phyloP scores from a whole-genome alignment of 2,329 filamentous ascomycete species.

The Hymenoscyphus repandus region DNA sequence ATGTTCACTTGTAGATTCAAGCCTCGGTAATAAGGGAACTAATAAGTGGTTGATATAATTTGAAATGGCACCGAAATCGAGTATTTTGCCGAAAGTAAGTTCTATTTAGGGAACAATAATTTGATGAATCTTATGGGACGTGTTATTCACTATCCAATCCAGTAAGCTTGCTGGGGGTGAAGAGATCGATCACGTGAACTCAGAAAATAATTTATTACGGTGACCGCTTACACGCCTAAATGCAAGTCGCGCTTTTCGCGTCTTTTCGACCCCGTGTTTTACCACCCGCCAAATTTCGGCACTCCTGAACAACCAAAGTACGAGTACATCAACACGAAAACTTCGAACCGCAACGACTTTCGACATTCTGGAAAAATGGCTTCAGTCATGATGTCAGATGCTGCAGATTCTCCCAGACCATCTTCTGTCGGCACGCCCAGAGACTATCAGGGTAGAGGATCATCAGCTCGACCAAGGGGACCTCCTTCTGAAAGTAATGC shows the following conservation, averaged over 20 bases:
- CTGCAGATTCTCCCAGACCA: conserved; percentile 18
- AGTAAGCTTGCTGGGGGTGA: too few species aligned
- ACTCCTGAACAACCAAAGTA: conserved; percentile 23
- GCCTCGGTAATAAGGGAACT: background rate
- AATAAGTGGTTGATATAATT: too few species aligned
- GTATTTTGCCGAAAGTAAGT: too few species aligned
- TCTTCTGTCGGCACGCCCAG: conserved; percentile 26
- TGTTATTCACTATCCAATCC: too few species aligned
- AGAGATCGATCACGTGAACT: background rate
- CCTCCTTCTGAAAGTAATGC: conserved; percentile 60
- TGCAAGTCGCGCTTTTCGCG: conserved; percentile 16
- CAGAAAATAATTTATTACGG: conserved; percentile 27
- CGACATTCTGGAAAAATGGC: conserved; percentile 23
- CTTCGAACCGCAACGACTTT: conserved; percentile 10
- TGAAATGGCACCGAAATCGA: too few species aligned
- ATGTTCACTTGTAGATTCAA: background rate
- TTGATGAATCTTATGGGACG: too few species aligned
- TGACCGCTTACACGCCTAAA: conserved; percentile 5
- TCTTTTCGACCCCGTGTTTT: conserved; percentile 15
- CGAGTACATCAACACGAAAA: conserved; percentile 15
- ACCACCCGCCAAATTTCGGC: conserved; percentile 15
- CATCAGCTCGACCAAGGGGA: conserved; percentile 30
- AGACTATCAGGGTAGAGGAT: conserved; percentile 23
- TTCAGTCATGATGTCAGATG: conserved; percentile 31
- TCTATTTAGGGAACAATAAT: too few species aligned